A percentile compares a stretch with the other conserved stretches of the same genome.
Evolutionary conservation across 805 yeast genomes (phyloP).

Genomic region (Starmera dryadoides): DNA sequence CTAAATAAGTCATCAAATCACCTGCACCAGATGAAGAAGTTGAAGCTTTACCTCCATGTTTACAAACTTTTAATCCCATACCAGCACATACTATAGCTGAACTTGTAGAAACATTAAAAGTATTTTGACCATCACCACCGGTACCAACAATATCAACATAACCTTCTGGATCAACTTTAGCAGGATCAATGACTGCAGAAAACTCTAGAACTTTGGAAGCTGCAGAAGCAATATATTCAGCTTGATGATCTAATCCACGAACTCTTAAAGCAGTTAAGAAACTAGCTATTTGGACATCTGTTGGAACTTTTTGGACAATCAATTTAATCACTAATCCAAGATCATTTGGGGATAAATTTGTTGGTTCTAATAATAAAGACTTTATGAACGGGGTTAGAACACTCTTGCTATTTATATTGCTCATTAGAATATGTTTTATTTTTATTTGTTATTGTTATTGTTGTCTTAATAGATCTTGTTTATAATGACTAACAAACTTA

Average conservation of each 20-base stretch:
- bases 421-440: neutral
- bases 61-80: constrained; percentile 69
- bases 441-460: too few relatives aligned
- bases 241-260: constrained; percentile 69
- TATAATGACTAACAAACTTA: too few relatives aligned
- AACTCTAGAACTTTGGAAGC: constrained; percentile 65
- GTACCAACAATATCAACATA: constrained; percentile 93
- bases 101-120: constrained; percentile 94
- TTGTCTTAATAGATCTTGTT: too few relatives aligned
- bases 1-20: constrained; percentile 74
- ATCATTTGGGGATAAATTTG: constrained; percentile 56
- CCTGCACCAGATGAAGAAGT: constrained; percentile 93
- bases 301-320: constrained; percentile 53
- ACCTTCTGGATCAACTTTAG: constrained; percentile 38
- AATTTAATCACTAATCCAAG: constrained; percentile 53
- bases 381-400: constrained; percentile 52
- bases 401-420: neutral
- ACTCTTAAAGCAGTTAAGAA: constrained; percentile 74
- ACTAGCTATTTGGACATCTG: constrained; percentile 67
- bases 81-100: constrained; percentile 95
- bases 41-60: constrained; percentile 97
- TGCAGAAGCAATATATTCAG: constrained; percentile 82
- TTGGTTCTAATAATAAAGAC: constrained; percentile 53
- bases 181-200: constrained; percentile 46
- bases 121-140: constrained; percentile 97